A percentile compares a stretch with the other conserved stretches of the same genome.
phyloP scores from a whole-genome alignment of 768 basidiomycete species.

The Pleurotus pulmonarius region DNA sequence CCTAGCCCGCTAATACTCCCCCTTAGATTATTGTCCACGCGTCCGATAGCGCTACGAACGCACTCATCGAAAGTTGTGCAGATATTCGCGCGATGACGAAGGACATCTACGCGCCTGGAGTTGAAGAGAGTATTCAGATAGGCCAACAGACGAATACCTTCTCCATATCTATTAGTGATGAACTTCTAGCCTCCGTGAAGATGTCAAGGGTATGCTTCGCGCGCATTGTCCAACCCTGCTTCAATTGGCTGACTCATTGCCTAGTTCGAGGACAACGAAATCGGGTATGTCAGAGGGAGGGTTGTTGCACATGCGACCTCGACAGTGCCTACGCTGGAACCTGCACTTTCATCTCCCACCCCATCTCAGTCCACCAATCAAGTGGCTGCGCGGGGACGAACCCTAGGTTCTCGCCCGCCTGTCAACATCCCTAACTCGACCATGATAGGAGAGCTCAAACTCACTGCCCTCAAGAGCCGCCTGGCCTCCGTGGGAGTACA shows the following conservation, averaged over 20 bases:
- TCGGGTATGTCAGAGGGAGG: constrained; percentile 89
- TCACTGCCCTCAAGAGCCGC: constrained; percentile 83
- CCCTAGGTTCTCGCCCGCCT: constrained; percentile 64
- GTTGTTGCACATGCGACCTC: constrained; percentile 83
- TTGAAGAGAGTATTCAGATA: constrained; percentile 80
- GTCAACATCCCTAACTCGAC: constrained; percentile 79
- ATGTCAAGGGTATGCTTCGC: constrained; percentile 75
- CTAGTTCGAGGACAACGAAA: constrained; percentile 97
- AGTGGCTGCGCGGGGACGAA: constrained; percentile 29
- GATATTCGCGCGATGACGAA: constrained; percentile 88
- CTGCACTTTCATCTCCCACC: constrained; percentile 33
- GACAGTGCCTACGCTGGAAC: constrained; percentile 85
- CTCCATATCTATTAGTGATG: constrained; percentile 91
- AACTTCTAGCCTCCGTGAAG: constrained; percentile 70
- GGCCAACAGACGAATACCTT: constrained; percentile 96
- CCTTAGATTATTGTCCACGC: constrained; percentile 87
- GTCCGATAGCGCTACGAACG: constrained; percentile 55
- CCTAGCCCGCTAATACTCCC: too few species aligned
- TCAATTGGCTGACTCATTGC: not conserved
- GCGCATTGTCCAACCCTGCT: not conserved
- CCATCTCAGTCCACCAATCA: constrained; percentile 17
- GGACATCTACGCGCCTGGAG: constrained; percentile 79
- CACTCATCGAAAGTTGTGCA: constrained; percentile 76
- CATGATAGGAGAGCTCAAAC: constrained; percentile 96
- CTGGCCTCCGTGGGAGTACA: constrained; percentile 74